Evolutionary conservation across 1,284 basidiomycete species (phyloP), one percentile per base, ranked within the genome.

Genomic region (Schizophyllum commune): DNA sequence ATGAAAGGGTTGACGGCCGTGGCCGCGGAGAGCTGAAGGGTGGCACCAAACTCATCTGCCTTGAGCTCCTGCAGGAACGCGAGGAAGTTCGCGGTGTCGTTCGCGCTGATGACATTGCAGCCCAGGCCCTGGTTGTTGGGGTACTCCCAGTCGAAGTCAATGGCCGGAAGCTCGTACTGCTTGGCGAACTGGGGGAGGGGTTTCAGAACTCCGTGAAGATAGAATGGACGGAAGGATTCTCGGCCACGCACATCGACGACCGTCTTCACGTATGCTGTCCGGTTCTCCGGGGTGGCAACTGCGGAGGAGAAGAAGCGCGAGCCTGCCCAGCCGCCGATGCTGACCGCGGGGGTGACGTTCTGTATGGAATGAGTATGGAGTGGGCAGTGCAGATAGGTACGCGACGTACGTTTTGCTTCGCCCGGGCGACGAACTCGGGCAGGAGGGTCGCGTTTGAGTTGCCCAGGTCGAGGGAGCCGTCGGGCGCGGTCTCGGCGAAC

Each of bases 91-190:
- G 77, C 76, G 17, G 81, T 81, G 72, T 91, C 89, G 52, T 73
- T 62, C 0, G 71, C 34, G 4, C 79, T 78, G 64, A 83, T 72
- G 32, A 69, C 70, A 71, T 90, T 90, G 61, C 83, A 84, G 15
- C 75, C 75, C 1, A 82, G 76, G 54, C 85, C 87, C 51, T 73
- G 72, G 11, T 76, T 73, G 56, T 77, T 79, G 5, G 88, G 88
- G 70, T 86, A 89, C 69, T 89, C 87, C 87, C 87, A 89, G 70
- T 89, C 86, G 63, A 88, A 81, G 69, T 89, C 86, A 63, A 90
- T 77, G 20, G 85, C 86, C 67, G 89, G 86, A 3, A 89, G 72
- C 32, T 79, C 68, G 70, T 85, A 89, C 61, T 76, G 66, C 55
- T 76, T 68, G 60, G 80, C 83, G 55, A 89, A 74, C 51, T 47